phyloP scores from a whole-genome alignment of 208 protist genomes.

The Trypanosoma caninum region DNA sequence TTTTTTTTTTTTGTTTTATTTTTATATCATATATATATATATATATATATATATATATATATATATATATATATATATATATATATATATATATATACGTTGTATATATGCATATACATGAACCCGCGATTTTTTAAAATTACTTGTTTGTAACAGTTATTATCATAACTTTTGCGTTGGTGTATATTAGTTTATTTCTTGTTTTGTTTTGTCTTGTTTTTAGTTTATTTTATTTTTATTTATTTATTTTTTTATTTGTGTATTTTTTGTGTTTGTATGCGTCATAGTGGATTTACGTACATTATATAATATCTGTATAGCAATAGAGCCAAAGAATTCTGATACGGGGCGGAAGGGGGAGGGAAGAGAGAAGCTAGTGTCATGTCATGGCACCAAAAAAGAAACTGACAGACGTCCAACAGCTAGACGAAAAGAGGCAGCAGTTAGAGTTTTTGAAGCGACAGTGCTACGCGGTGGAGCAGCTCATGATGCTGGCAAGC shows the following conservation, averaged over 20 bases:
- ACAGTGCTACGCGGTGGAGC: conserved; percentile 75
- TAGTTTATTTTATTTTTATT: neutral
- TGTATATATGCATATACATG: neutral
- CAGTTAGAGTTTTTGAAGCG: conserved; percentile 44
- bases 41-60: neutral
- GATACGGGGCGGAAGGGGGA: neutral
- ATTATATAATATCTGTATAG: neutral
- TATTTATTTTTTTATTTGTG: conserved; percentile 1
- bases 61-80: neutral
- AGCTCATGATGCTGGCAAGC: conserved; percentile 72
- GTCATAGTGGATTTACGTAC: neutral
- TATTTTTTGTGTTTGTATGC: neutral
- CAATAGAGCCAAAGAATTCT: neutral
- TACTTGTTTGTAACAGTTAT: no score
- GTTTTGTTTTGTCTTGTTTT: neutral
- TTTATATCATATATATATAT: neutral
- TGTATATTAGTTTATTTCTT: neutral
- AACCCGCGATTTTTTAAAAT: neutral
- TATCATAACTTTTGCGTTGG: neutral
- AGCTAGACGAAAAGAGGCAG: conserved; percentile 60
- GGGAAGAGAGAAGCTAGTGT: neutral
- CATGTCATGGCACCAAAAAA: conserved; percentile 37
- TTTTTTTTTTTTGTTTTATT: neutral
- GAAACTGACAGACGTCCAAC: conserved; percentile 46
- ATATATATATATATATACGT: neutral